Percentiles rank a stretch among this genome's conserved stretches.
Evolutionary conservation across 2,329 filamentous ascomycete genomes (phyloP).

Genomic region (Elsinoe perseae): DNA sequence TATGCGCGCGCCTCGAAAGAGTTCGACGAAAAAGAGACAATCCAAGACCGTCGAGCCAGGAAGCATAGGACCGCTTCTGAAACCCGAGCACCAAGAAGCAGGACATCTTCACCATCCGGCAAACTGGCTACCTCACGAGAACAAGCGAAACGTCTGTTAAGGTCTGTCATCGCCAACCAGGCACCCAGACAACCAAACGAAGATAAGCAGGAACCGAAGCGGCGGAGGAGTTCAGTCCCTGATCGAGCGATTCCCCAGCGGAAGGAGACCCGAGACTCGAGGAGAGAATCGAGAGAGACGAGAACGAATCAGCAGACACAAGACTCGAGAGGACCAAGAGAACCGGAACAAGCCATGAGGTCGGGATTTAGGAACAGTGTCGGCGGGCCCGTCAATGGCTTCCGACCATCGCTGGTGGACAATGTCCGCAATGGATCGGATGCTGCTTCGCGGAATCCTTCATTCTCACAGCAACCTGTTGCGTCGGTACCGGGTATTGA

Average conservation of each 20-base stretch:
- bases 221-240: conserved; percentile 28
- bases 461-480: conserved; percentile 18
- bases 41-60: conserved; percentile 10
- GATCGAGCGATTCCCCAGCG: conserved; percentile 2
- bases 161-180: conserved; percentile 34
- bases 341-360: conserved; percentile 27
- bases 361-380: conserved; percentile 35
- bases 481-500: conserved; percentile 28
- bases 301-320: not conserved
- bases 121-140: conserved; percentile 45
- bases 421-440: conserved; percentile 33
- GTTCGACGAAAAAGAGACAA: not conserved
- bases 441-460: conserved; percentile 19
- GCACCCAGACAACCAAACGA: conserved; percentile 2
- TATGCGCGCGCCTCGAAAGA: conserved; percentile 1
- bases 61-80: conserved; percentile 9
- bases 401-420: conserved; percentile 36
- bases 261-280: not conserved
- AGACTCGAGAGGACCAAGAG: not conserved
- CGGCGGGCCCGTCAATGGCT: conserved; percentile 32
- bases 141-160: conserved; percentile 44
- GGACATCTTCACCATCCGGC: conserved; percentile 24
- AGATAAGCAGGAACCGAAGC: conserved; percentile 17
- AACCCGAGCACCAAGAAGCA: conserved; percentile 24
- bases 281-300: not conserved